phyloP scores from a whole-genome alignment of 495 filamentous ascomycete species.

The Xylaria bambusicola region DNA sequence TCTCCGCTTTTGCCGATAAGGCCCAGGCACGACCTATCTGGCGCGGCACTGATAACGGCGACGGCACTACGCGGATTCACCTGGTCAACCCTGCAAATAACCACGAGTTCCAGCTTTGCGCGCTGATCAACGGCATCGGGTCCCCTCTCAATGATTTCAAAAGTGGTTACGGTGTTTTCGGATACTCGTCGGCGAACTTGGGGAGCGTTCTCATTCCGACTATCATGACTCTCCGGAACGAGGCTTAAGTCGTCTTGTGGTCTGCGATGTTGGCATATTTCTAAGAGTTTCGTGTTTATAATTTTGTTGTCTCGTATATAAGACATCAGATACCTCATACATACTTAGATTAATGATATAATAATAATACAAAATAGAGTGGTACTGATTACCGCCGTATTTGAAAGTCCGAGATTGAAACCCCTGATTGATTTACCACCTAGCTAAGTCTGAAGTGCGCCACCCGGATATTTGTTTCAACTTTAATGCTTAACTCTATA shows the following conservation, averaged over 20 bases:
- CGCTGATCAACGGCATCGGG: not conserved
- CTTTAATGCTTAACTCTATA: too few species aligned
- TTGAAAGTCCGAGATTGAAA: too few species aligned
- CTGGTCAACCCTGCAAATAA: constrained; percentile 16
- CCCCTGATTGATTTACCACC: too few species aligned
- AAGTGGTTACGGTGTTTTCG: not conserved
- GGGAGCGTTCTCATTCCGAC: not conserved
- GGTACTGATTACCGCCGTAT: too few species aligned
- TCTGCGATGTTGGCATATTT: too few species aligned
- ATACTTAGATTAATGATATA: too few species aligned
- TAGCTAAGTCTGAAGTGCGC: too few species aligned
- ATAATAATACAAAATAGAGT: too few species aligned
- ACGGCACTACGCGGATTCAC: constrained; percentile 16
- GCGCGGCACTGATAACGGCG: not conserved
- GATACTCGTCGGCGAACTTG: not conserved
- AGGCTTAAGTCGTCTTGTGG: not conserved
- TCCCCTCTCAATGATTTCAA: not conserved
- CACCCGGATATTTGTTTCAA: too few species aligned
- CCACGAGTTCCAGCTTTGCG: not conserved
- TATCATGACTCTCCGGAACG: not conserved
- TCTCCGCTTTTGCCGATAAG: not conserved
- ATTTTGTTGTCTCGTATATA: too few species aligned
- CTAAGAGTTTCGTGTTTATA: too few species aligned
- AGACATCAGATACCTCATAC: too few species aligned
- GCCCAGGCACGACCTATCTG: not conserved